Conservation (phyloP, 1,284 basidiomycete species). For the Microbotryum scabiosae region DNA sequence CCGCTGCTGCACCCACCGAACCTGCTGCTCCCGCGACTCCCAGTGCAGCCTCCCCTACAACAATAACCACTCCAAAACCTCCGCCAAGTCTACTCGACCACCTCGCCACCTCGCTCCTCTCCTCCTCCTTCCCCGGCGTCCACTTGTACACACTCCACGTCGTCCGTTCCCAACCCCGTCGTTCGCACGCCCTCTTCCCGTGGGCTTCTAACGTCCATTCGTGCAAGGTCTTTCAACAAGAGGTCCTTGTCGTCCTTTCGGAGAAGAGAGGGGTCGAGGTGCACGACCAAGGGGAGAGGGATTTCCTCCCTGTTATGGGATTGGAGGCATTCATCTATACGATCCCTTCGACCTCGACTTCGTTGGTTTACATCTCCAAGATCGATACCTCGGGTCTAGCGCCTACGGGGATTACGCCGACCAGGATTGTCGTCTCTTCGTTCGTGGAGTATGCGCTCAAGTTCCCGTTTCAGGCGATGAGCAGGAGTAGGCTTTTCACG, state of each 20-base stretch:
- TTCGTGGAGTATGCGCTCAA: conserved; percentile 62
- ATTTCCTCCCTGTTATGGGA: conserved; percentile 57
- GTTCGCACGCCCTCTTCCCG: conserved; percentile 58
- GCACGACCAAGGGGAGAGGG: neutral
- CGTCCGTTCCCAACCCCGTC: conserved; percentile 60
- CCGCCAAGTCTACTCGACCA: conserved; percentile 53
- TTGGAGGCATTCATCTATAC: conserved; percentile 77
- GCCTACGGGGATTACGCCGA: conserved; percentile 42
- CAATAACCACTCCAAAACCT: no score
- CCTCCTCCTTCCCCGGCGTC: conserved; percentile 39
- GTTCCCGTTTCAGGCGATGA: conserved; percentile 55
- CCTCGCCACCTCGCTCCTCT: conserved; percentile 53
- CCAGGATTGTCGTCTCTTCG: conserved; percentile 57
- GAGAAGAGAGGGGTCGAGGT: conserved; percentile 44
- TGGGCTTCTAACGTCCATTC: conserved; percentile 51
- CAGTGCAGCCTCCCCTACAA: no score
- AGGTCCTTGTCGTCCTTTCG: conserved; percentile 53
- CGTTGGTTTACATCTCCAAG: conserved; percentile 84
- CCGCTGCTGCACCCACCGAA: no score
- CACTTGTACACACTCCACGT: conserved; percentile 65
- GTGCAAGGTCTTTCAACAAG: conserved; percentile 56
- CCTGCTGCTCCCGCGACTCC: no score
- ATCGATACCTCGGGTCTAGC: conserved; percentile 81
- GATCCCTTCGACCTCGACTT: conserved; percentile 56
- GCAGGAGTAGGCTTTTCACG: conserved; percentile 67